Percentiles rank a stretch among this genome's conserved stretches.
Conservation (phyloP, 1,139 yeast species). For the Taphrina wiesneri region DNA sequence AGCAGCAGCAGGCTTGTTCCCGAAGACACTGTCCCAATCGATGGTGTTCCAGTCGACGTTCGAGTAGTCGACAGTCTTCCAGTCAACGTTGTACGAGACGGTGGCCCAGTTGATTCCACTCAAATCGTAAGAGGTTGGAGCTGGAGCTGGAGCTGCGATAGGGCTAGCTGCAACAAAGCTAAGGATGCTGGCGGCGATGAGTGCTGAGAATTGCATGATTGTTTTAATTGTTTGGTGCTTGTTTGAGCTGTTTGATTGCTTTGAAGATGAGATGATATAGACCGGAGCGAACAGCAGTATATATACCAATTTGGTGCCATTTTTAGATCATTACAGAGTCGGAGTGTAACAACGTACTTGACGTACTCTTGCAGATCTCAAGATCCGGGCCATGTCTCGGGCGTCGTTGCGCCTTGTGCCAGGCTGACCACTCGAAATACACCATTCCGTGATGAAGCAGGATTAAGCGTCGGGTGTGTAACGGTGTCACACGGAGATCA, state of each 20-base stretch:
- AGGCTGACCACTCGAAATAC: too few species aligned
- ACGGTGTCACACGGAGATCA: neutral
- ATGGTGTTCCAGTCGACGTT: slow-evolving; percentile 29
- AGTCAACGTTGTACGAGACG: slow-evolving; percentile 22
- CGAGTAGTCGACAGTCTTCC: slow-evolving; percentile 22
- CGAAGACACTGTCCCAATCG: slow-evolving; percentile 20
- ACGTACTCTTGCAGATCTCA: neutral
- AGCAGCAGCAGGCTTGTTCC: neutral
- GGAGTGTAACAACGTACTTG: neutral
- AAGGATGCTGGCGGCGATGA: slow-evolving; percentile 33
- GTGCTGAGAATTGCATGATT: slow-evolving; percentile 26
- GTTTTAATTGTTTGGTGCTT: neutral
- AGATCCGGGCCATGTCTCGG: too few species aligned
- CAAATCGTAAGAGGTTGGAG: slow-evolving; percentile 14
- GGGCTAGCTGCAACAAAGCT: slow-evolving; percentile 24
- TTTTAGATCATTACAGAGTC: neutral
- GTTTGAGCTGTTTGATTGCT: neutral
- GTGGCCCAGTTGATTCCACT: slow-evolving; percentile 18
- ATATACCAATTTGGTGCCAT: slow-evolving; percentile 4
- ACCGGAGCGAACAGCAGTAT: neutral
- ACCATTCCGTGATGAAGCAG: too few species aligned
- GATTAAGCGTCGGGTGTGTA: neutral
- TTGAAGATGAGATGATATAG: neutral
- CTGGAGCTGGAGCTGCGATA: slow-evolving; percentile 13
- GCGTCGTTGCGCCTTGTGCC: too few species aligned